A percentile compares a stretch with the other conserved stretches of the same genome.
Conservation (phyloP, 2,329 filamentous ascomycete species). For the Apiospora malaysiana region DNA sequence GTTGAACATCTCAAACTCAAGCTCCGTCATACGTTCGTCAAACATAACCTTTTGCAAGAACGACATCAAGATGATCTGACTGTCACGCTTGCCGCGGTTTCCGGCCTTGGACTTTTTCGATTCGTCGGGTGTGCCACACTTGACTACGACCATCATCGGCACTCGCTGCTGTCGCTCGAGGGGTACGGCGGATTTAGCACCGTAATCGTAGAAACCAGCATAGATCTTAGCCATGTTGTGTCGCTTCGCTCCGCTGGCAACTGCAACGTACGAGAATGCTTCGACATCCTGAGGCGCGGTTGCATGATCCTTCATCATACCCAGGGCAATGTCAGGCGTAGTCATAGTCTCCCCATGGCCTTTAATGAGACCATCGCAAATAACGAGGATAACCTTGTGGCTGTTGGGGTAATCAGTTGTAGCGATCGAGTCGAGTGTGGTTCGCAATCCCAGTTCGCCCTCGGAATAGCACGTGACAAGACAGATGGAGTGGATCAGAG, state of each 20-base stretch:
- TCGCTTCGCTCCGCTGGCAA: constrained; percentile 92
- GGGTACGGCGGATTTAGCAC: constrained; percentile 78
- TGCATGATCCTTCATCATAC: constrained; percentile 94
- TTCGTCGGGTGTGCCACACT: constrained; percentile 93
- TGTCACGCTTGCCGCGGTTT: constrained; percentile 98
- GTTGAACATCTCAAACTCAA: constrained; percentile 99
- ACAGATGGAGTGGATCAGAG: constrained; percentile 91
- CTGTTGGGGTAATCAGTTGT: constrained; percentile 99
- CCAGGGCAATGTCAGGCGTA: constrained; percentile 87
- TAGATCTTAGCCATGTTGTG: constrained; percentile 99
- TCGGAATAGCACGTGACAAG: constrained; percentile 97
- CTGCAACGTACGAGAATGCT: constrained; percentile 94
- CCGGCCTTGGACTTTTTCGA: constrained; percentile 82
- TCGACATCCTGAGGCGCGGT: constrained; percentile 81
- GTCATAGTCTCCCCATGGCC: constrained; percentile 86
- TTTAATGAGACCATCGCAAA: constrained; percentile 98
- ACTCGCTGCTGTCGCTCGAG: constrained; percentile 91
- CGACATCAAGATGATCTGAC: constrained; percentile 98
- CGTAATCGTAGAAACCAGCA: constrained; percentile 97
- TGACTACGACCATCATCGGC: constrained; percentile 96
- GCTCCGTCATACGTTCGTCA: constrained; percentile 98
- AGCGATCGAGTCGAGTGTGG: constrained; percentile 93
- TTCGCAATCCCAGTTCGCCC: constrained; percentile 88
- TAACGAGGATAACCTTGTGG: constrained; percentile 94
- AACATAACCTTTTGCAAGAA: constrained; percentile 99